Conservation (phyloP, 192 early-diverging fungal genomes). For the Coemansia furcata region DNA sequence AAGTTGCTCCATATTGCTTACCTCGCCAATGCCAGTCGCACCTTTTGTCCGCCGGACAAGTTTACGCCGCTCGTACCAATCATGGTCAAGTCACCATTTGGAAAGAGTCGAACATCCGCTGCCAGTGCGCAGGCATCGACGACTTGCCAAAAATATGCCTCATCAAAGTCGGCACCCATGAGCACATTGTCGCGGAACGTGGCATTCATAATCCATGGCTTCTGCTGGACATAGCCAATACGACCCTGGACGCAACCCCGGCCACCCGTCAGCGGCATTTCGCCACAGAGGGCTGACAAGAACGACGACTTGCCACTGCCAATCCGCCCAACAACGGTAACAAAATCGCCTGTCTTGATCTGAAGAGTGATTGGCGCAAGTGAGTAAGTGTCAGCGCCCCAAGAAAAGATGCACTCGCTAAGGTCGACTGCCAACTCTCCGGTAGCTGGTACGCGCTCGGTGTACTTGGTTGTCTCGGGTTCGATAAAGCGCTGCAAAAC, state of each 20-base stretch:
- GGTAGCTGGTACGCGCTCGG: neutral
- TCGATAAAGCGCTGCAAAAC: slow-evolving; percentile 11
- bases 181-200: slow-evolving; percentile 52
- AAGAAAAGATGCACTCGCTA: slow-evolving; percentile 21
- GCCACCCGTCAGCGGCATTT: slow-evolving; percentile 76
- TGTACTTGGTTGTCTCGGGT: neutral
- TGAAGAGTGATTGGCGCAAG: slow-evolving; percentile 59
- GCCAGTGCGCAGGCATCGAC: slow-evolving; percentile 30
- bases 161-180: slow-evolving; percentile 35
- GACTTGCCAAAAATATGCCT: slow-evolving; percentile 15
- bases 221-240: slow-evolving; percentile 46
- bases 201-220: slow-evolving; percentile 36
- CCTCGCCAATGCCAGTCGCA: slow-evolving; percentile 60
- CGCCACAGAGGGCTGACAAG: slow-evolving; percentile 66
- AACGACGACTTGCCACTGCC: slow-evolving; percentile 73
- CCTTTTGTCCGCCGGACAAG: slow-evolving; percentile 64
- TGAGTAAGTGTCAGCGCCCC: slow-evolving; percentile 40
- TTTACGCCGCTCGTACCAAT: slow-evolving; percentile 59
- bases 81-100: slow-evolving; percentile 45
- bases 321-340: slow-evolving; percentile 79
- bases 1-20: neutral
- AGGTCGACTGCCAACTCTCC: slow-evolving; percentile 7
- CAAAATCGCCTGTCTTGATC: slow-evolving; percentile 66
- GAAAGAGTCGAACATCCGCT: slow-evolving; percentile 19
- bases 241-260: slow-evolving; percentile 64